Evolutionary conservation across 2,329 filamentous ascomycete species (phyloP), one percentile per base, ranked within the genome.

Genomic region (Neobulgaria alba): DNA sequence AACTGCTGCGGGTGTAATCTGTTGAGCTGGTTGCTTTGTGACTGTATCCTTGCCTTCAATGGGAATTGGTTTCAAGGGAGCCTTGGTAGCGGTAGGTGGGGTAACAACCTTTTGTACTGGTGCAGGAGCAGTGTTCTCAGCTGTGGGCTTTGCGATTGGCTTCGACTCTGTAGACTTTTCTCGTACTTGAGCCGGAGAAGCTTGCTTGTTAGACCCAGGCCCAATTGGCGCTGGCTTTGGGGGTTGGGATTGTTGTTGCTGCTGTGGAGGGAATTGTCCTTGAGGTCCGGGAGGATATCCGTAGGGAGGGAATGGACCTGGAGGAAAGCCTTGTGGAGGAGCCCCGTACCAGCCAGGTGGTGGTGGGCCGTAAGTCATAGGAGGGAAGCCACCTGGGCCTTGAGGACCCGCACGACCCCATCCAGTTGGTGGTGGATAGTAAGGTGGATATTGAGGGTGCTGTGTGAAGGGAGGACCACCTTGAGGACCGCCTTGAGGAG

Each of bases 291-390:
- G 51, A 66, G 72, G 57, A 65, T 70, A 57, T 63, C 67, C 72
- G 71, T 52, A 55, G 4, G 52, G 54, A 36, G 50, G 43, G 33
- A 56, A 77, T 14, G 70, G 72, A 35, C 74, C 80, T 67, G 75
- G 77, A 10, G 77, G 82, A 52, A 87, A 92, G 18, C 79, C 81
- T 62, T 85, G 84, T 5, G 81, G 82, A 7, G 79, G 77, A 39
- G 73, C 77, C 51, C 82, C 83, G 58, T 80, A 90, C 84, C 86
- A 93, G 41, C 82, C 83, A 17, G 77, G 77, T 35, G 69, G 71
- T 34, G 46, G 49, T 79, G 79, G 81, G 48, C 83, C 84, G 60
- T 88, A 93, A 1, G 82, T 82, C 73, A 87, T 82, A 50, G 79
- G 79, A 50, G 78, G 78, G 54, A 82, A 87, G 14, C 75, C 77